A percentile compares a stretch with the other conserved stretches of the same genome.
Conservation (phyloP, 352 stramenopile genomes). For the Chrysophaeum taylorii region DNA sequence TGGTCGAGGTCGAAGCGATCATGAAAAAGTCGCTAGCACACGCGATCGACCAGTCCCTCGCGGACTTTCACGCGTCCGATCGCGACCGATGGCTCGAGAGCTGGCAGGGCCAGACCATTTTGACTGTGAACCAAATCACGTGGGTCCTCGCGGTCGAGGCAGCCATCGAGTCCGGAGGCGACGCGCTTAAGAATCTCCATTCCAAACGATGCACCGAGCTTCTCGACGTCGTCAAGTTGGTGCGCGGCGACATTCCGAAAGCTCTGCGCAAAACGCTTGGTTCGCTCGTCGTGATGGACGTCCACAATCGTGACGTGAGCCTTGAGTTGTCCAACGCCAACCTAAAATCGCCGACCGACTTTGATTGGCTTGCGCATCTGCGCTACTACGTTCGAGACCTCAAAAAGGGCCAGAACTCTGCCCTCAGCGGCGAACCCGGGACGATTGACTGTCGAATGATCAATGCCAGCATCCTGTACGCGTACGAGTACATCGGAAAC, state of each 20-base stretch:
- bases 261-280: constrained; percentile 74
- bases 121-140: constrained; percentile 78
- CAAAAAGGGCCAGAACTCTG: constrained; percentile 60
- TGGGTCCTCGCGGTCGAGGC: constrained; percentile 73
- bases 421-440: constrained; percentile 67
- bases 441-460: constrained; percentile 49
- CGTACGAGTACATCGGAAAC: constrained; percentile 71
- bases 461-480: constrained; percentile 63
- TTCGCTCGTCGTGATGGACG: constrained; percentile 84
- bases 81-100: constrained; percentile 75
- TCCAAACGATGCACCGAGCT: constrained; percentile 44
- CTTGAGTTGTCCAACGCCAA: constrained; percentile 66
- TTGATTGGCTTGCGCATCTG: constrained; percentile 82
- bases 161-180: constrained; percentile 29
- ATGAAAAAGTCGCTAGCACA: constrained; percentile 41
- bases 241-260: constrained; percentile 77
- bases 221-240: constrained; percentile 73
- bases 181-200: constrained; percentile 42
- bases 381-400: constrained; percentile 92
- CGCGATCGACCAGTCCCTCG: constrained; percentile 62
- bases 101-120: constrained; percentile 82
- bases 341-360: constrained; percentile 78
- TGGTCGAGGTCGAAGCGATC: constrained; percentile 48
- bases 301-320: constrained; percentile 83
- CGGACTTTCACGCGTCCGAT: constrained; percentile 67